Percentiles rank a stretch among this genome's conserved stretches.
These are phyloP conservation scores for Suzukiozyma palmioleophila DNA, from an alignment of 1,139 yeast species.

Conservation along the genomic window DNA sequence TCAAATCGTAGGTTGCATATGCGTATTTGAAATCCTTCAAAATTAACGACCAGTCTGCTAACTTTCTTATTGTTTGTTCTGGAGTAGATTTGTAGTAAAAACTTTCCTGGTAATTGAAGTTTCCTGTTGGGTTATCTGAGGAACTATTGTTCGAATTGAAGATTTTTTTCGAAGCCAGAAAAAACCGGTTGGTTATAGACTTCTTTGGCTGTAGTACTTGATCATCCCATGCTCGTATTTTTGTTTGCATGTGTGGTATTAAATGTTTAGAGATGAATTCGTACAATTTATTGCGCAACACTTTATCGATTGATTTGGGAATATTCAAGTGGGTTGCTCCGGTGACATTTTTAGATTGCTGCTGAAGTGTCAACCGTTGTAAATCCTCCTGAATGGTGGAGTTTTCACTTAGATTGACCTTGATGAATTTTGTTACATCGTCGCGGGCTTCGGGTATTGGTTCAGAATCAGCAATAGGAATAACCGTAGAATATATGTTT, in stretches of 20 bases:
- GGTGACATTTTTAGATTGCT: slow-evolving; percentile 13
- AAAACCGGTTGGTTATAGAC: slow-evolving; percentile 69
- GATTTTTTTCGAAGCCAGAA: slow-evolving; percentile 62
- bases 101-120: slow-evolving; percentile 41
- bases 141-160: slow-evolving; percentile 29
- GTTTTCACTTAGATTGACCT: slow-evolving; percentile 26
- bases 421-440: slow-evolving; percentile 8
- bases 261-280: slow-evolving; percentile 56
- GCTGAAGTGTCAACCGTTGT: slow-evolving; percentile 30
- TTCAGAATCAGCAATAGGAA: slow-evolving; percentile 19
- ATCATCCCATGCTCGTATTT: slow-evolving; percentile 77
- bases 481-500: slow-evolving; percentile 23
- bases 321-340: slow-evolving; percentile 15
- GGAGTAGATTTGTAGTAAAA: slow-evolving; percentile 58
- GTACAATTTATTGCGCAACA: slow-evolving; percentile 40
- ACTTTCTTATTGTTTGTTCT: slow-evolving; percentile 72
- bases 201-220: slow-evolving; percentile 63
- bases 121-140: slow-evolving; percentile 13
- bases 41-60: slow-evolving; percentile 93
- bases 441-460: slow-evolving; percentile 8
- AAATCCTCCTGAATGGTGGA: slow-evolving; percentile 55
- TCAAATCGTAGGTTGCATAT: slow-evolving; percentile 75
- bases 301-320: slow-evolving; percentile 34
- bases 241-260: slow-evolving; percentile 75
- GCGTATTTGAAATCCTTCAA: slow-evolving; percentile 84